Conservation (phyloP, 73 alveolate genomes). For the Symbiodinium natans region DNA sequence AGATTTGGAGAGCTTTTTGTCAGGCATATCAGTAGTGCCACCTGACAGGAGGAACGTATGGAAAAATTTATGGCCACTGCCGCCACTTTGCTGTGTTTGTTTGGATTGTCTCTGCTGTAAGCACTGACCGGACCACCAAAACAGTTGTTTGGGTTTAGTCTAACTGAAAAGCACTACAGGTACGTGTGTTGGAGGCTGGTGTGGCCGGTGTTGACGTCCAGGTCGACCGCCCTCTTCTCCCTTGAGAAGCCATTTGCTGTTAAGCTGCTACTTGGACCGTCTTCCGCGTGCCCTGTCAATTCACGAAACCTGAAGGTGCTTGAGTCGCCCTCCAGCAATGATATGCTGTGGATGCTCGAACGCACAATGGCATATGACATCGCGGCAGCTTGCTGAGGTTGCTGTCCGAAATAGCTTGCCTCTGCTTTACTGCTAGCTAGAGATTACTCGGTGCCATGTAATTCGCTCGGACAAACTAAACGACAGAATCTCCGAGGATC, state of each 20-base stretch:
- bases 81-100: background rate
- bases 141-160: too few relatives aligned
- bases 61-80: background rate
- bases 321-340: background rate
- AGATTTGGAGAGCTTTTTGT: too few relatives aligned
- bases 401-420: background rate
- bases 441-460: too few relatives aligned
- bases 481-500: conserved; percentile 36
- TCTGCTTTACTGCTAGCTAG: background rate
- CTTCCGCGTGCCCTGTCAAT: too few relatives aligned
- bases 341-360: background rate
- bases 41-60: background rate
- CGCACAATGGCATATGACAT: too few relatives aligned
- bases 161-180: too few relatives aligned
- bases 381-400: background rate
- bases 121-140: too few relatives aligned
- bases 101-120: too few relatives aligned
- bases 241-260: background rate
- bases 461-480: too few relatives aligned
- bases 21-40: background rate
- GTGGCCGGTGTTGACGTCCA: conserved; percentile 85
- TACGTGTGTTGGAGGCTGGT: conserved; percentile 64
- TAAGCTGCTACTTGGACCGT: too few relatives aligned
- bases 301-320: too few relatives aligned
- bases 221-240: background rate